Base-by-base conservation (phyloP, 441 rosid genomes). In the Gossypium davidsonii region DNA sequence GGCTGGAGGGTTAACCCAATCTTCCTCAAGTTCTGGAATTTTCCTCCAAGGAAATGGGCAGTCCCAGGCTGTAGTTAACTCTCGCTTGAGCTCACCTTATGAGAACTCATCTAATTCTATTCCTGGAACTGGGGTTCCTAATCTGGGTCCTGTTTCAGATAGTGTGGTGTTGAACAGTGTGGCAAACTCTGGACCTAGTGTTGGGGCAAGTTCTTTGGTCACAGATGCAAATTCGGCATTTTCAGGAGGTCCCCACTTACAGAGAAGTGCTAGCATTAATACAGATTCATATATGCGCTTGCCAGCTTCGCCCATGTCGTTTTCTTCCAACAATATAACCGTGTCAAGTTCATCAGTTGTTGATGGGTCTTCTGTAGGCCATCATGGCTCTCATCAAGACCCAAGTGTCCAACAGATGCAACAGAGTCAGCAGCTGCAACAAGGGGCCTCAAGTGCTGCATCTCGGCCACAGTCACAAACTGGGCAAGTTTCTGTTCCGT, bases 11-110 rank as follows among this genome's bases (percentile, higher is more conserved):
- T 78, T 89, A 80, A 86, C 93, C 75, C 98, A 88, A 73, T 93
- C 98, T 87, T 92, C 99, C 80, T 84, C 99, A 56, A 87, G 88
- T 79, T 95, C 99, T 61, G 97, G 99, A 79, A 83, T 91, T 80
- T 92, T 91, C 93, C 90, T 88, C 77, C 98, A 92, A 82, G 99
- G 99, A 80, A 93, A 92, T 81, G 96, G 90, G 82, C 98, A 90
- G 81, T 92, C 97, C 51, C 96, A 87, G 85, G 82, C 92, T 74
- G 78, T 91, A 74, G 89, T 86, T 72, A 91, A 90, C 82, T 90
- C 99, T 78, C 95, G 85, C 83, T 87, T 95, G 86, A 85, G 85
- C 76, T 84, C 94, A 64, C 89, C 97, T 11, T 89, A 91, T 58
- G 93, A 90, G 56, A 91, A 92, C 79, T 90, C 94, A 53, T 82